Evolutionary conservation across 2,329 filamentous ascomycete genomes (phyloP).

Genomic region (Cladosporium austrohemisphaericum): DNA sequence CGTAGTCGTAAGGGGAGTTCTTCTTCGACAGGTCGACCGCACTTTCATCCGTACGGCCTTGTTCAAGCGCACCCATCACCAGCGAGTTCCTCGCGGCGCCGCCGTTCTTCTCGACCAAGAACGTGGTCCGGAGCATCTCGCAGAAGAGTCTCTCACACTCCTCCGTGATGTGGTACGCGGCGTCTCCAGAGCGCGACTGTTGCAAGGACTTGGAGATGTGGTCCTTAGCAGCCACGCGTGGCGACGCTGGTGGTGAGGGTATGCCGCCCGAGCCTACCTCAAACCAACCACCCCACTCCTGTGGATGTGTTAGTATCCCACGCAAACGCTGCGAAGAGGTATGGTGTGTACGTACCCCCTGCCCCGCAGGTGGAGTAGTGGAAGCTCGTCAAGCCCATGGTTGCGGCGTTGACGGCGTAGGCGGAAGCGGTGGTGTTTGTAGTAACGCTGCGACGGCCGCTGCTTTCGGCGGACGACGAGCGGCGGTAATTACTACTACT

Average conservation of each 20-base stretch:
- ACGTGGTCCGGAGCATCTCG: constrained; percentile 87
- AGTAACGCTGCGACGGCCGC: constrained; percentile 43
- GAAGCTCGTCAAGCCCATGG: constrained; percentile 72
- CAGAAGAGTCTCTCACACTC: constrained; percentile 99
- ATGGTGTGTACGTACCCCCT: constrained; percentile 43
- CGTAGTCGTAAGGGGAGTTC: not conserved
- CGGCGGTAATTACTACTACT: constrained; percentile 60
- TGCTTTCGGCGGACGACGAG: constrained; percentile 54
- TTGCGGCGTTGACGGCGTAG: constrained; percentile 72
- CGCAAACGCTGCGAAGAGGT: too few relatives aligned
- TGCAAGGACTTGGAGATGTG: constrained; percentile 9
- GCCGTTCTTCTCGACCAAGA: constrained; percentile 87
- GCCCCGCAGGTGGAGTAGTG: constrained; percentile 94
- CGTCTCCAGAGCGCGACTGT: constrained; percentile 65
- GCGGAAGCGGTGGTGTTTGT: constrained; percentile 84
- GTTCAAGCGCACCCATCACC: constrained; percentile 68
- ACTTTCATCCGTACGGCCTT: constrained; percentile 25
- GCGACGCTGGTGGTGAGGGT: constrained; percentile 80
- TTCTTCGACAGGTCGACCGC: constrained; percentile 6
- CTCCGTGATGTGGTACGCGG: constrained; percentile 94
- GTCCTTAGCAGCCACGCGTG: constrained; percentile 45
- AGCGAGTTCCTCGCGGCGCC: constrained; percentile 69
- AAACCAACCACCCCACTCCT: constrained; percentile 92
- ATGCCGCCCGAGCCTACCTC: constrained; percentile 85
- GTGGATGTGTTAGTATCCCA: constrained; percentile 16